phyloP scores from a whole-genome alignment of 768 basidiomycete genomes.

The Cyathus striatus region DNA sequence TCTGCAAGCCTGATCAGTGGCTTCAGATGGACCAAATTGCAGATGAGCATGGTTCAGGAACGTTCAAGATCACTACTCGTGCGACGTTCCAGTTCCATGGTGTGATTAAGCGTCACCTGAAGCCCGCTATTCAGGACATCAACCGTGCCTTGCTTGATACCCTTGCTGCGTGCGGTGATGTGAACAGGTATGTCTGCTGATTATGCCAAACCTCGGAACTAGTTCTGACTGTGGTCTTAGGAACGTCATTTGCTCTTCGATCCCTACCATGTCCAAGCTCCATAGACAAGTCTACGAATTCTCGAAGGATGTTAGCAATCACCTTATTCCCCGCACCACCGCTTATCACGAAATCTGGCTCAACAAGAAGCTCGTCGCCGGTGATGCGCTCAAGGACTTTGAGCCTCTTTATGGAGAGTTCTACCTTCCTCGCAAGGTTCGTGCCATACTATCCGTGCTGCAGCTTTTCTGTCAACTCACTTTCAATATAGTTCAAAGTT shows the following conservation, averaged over 20 bases:
- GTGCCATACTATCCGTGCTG: conserved; percentile 9
- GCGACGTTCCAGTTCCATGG: conserved; percentile 99
- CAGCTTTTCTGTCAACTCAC: conserved; percentile 1
- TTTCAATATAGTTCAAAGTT: conserved; percentile 77
- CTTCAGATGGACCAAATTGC: conserved; percentile 93
- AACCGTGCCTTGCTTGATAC: conserved; percentile 90
- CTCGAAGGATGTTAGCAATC: conserved; percentile 76
- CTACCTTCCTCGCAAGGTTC: conserved; percentile 92
- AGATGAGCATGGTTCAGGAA: conserved; percentile 89
- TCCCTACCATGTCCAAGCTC: conserved; percentile 83
- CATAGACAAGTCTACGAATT: conserved; percentile 84
- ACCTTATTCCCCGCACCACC: conserved; percentile 82
- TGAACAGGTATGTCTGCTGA: conserved; percentile 63
- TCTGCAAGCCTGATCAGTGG: conserved; percentile 92
- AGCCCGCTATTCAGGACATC: conserved; percentile 94
- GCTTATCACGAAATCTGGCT: conserved; percentile 99
- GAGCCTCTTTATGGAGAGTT: conserved; percentile 98
- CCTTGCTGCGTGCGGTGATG: conserved; percentile 97
- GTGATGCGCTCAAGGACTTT: conserved; percentile 89
- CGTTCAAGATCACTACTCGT: conserved; percentile 96
- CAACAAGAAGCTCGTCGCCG: conserved; percentile 93
- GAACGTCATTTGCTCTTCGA: conserved; percentile 88
- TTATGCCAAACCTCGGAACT: not conserved
- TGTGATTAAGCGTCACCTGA: conserved; percentile 94
- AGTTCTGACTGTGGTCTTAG: conserved; percentile 30